Evolutionary conservation across 164 flowering plant genomes (phyloP), one percentile per base, ranked within the genome.

Genomic region (Vitis rotundifolia): DNA sequence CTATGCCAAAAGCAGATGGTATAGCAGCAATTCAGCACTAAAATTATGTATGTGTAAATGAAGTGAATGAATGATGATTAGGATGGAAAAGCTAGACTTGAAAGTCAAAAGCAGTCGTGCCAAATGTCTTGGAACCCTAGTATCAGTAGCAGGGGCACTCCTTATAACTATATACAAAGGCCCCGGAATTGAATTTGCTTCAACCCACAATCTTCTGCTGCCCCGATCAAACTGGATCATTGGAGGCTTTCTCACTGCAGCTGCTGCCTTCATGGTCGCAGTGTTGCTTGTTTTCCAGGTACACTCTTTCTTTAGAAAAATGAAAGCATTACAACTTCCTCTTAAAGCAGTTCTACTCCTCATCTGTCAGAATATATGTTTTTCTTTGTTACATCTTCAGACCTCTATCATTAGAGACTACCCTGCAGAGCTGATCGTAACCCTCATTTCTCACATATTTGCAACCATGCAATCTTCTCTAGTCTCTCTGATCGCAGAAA

Each of bases 81-180:
- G 91, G 80, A 79, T 87, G 86, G 89, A 85, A 67, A 83, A 64
- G 64, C 16, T 82, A 63, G 69, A 76, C 58, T 31, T 79, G 44
- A 83, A 78, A 70, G 77, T 73, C 54, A 29, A 74, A 75, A 78
- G 82, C 68, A 77, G 76, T 56, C 85, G 28, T 47, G 83, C 82
- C 49, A 87, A 84, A 73, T 5, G 59, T n/a, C 9, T 81, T 44
- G 88, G 89, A 5, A 78, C 88, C 5, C 22, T 80, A 8, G 65
- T 85, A 12, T 69, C 86, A 61, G 71, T 85, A 12, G 19, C 81
- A 19, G 89, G 91, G 8, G 91, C 89, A 44, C 63, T 82, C 9
- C 49, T 76, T 9, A 75, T 79, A 5, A 74, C 79, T 51, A 73
- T 84, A 50, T 86, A 80, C 60, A 78, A 80, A 51, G 89, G 89